Conservation (phyloP, 306 rosid species). For the Quercus robur region DNA sequence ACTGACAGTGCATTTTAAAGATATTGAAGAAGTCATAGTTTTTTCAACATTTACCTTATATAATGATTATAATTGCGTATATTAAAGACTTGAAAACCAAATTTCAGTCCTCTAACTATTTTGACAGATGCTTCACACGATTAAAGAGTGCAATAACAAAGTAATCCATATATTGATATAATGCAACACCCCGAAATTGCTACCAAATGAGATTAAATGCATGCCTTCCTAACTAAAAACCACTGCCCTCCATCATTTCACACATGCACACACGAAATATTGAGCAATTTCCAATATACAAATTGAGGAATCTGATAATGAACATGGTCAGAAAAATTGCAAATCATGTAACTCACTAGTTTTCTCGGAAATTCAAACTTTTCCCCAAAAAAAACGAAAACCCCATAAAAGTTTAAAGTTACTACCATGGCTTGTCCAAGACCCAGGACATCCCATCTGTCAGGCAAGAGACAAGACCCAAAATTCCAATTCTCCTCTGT, state of each 20-base stretch:
- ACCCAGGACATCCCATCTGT: slow-evolving; percentile 90
- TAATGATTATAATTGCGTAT: background rate
- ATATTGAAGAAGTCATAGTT: background rate
- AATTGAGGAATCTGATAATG: background rate
- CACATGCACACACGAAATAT: background rate
- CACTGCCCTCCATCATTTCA: background rate
- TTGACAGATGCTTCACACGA: background rate
- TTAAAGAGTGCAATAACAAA: background rate
- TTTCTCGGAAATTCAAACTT: background rate
- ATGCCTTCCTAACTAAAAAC: background rate
- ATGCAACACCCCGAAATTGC: background rate
- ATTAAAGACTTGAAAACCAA: background rate
- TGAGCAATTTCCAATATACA: background rate
- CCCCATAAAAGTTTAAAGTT: background rate
- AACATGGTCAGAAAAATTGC: background rate
- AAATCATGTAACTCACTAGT: background rate
- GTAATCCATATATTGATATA: background rate
- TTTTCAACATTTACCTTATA: background rate
- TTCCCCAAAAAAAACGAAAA: background rate
- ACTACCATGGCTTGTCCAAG: slow-evolving; percentile 99
- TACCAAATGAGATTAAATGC: background rate
- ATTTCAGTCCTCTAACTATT: background rate
- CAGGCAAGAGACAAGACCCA: slow-evolving; percentile 48
- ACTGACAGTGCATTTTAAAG: background rate
- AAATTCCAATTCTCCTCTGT: slow-evolving; percentile 14